phyloP scores from a whole-genome alignment of 208 protist genomes.

The Leishmania braziliensis region DNA sequence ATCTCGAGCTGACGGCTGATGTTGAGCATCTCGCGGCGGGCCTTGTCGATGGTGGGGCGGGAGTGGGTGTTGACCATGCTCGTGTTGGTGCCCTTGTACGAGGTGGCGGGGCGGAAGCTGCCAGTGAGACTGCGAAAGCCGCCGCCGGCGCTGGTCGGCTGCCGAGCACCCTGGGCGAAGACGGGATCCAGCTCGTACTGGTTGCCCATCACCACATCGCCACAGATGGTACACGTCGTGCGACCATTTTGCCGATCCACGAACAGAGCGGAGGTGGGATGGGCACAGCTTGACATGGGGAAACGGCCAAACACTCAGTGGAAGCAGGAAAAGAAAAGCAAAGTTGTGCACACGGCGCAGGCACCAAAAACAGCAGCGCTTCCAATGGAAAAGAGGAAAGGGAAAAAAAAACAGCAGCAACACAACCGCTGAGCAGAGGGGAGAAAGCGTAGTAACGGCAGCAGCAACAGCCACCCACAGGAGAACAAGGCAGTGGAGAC shows the following conservation, averaged over 20 bases:
- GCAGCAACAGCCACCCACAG: neutral
- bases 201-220: constrained; percentile 65
- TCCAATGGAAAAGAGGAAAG: neutral
- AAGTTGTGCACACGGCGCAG: neutral
- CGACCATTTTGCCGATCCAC: constrained; percentile 58
- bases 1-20: constrained; percentile 83
- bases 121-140: constrained; percentile 28
- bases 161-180: constrained; percentile 45
- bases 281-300: constrained; percentile 62
- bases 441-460: neutral
- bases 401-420: neutral
- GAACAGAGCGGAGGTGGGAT: constrained; percentile 75
- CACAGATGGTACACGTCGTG: constrained; percentile 84
- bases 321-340: neutral
- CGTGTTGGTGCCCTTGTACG: constrained; percentile 22
- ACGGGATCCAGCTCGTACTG: constrained; percentile 85
- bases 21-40: constrained; percentile 74
- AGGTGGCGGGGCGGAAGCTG: constrained; percentile 56
- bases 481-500: neutral
- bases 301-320: neutral
- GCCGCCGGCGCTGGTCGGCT: constrained; percentile 16
- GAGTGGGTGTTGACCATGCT: constrained; percentile 25
- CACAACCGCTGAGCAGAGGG: neutral
- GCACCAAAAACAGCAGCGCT: neutral
- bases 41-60: constrained; percentile 76